Conservation (phyloP, 2,329 filamentous ascomycete genomes). For the Beauveria rudraprayagi region DNA sequence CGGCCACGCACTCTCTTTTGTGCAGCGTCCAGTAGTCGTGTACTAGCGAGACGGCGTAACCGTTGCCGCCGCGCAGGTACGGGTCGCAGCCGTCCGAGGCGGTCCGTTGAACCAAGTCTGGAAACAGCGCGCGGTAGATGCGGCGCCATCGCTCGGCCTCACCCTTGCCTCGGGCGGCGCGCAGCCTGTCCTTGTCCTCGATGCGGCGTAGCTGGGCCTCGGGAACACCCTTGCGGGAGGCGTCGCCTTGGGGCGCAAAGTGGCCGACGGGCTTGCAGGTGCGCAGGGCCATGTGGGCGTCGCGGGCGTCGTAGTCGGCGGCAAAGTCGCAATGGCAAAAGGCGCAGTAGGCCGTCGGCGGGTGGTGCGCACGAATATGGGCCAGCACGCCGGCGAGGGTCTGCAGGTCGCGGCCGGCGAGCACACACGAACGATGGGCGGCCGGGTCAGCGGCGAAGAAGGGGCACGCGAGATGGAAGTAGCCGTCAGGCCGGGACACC, state of each 20-base stretch:
- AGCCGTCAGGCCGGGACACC: neutral
- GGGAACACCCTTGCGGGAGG: neutral
- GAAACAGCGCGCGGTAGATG: neutral
- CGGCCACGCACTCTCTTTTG: neutral
- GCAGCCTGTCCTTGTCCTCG: neutral
- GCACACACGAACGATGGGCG: neutral
- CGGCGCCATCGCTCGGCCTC: neutral
- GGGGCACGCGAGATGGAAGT: conserved; percentile 1
- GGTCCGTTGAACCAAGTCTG: neutral
- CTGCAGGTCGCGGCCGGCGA: neutral
- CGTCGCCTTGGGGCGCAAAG: neutral
- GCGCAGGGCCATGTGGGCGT: neutral
- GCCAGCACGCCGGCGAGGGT: neutral
- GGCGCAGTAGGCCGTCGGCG: neutral
- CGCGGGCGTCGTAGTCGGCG: neutral
- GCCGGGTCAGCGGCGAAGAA: neutral
- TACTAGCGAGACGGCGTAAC: neutral
- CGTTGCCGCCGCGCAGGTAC: neutral
- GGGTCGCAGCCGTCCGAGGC: neutral
- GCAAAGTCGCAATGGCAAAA: neutral
- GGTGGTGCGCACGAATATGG: neutral
- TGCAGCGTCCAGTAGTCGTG: neutral
- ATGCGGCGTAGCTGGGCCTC: neutral
- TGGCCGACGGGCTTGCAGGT: neutral
- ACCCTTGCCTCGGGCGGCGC: neutral